phyloP scores from a whole-genome alignment of 139 green algal species.

The Tetraselmis chui region DNA sequence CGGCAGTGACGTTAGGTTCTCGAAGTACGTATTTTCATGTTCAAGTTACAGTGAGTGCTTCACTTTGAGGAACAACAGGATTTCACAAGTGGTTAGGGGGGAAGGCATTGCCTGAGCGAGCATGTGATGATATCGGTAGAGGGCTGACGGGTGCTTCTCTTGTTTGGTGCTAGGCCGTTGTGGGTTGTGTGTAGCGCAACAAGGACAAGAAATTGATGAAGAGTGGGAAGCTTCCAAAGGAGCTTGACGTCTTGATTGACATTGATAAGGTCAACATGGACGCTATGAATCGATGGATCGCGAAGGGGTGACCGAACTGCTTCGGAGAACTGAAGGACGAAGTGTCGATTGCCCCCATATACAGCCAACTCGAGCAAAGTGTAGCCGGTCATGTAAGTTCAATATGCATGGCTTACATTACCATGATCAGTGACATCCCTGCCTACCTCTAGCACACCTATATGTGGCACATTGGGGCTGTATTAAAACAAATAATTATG shows the following conservation, averaged over 20 bases:
- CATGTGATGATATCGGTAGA: not conserved
- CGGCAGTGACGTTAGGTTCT: constrained; percentile 60
- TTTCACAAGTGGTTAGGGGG: not conserved
- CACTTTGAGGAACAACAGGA: not conserved
- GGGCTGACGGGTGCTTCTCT: not conserved
- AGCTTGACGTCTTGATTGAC: constrained; percentile 74
- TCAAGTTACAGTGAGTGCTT: not conserved
- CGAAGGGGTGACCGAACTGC: constrained; percentile 83
- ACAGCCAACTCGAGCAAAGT: not conserved
- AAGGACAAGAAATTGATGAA: constrained; percentile 70
- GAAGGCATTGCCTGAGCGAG: not conserved
- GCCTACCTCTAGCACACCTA: no score
- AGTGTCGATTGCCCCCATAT: constrained; percentile 64
- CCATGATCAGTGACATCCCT: no score
- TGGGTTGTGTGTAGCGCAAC: constrained; percentile 15
- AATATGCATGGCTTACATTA: no score
- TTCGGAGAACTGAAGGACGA: constrained; percentile 89
- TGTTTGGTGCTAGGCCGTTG: not conserved
- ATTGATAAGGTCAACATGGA: constrained; percentile 76
- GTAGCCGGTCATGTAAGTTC: not conserved
- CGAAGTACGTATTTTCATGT: constrained; percentile 37
- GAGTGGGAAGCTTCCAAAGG: constrained; percentile 66
- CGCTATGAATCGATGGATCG: constrained; percentile 89
- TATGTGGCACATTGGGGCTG: no score
- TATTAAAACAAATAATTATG: no score